A percentile compares a stretch with the other conserved stretches of the same genome.
Evolutionary conservation across 257 asterid species (phyloP).

Genomic region (Penstemon barbatus): DNA sequence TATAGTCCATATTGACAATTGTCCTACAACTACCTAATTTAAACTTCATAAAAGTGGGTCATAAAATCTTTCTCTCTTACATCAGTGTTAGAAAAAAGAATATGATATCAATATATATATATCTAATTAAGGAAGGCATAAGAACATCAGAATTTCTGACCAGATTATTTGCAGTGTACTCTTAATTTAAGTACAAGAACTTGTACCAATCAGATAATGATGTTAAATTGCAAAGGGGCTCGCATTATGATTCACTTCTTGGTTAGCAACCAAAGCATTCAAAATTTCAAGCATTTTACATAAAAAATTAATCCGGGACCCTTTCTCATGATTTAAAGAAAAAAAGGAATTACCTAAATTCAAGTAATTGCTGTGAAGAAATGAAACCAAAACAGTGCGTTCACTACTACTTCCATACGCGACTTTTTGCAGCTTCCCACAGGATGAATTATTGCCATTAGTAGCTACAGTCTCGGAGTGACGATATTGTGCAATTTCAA

Average conservation of each 20-base stretch:
- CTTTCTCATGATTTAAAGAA: not conserved
- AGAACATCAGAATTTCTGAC: not conserved
- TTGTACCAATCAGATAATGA: not conserved
- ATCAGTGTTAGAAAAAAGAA: not conserved
- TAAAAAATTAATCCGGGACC: not conserved
- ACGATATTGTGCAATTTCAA: slow-evolving; percentile 51
- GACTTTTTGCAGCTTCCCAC: slow-evolving; percentile 28
- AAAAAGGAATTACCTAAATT: slow-evolving; percentile 52
- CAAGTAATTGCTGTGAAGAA: slow-evolving; percentile 78
- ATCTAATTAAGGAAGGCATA: not conserved
- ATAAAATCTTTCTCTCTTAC: not conserved
- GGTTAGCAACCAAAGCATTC: not conserved
- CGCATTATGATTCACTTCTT: not conserved
- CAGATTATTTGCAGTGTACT: not conserved
- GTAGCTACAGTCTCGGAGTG: slow-evolving; percentile 30
- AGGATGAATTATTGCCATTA: slow-evolving; percentile 26
- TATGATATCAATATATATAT: not conserved
- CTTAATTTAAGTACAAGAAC: not conserved
- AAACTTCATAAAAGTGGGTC: not conserved
- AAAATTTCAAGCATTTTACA: not conserved
- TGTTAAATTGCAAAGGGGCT: not conserved
- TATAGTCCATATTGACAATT: not conserved
- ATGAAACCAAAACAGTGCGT: slow-evolving; percentile 54
- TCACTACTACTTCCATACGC: slow-evolving; percentile 26
- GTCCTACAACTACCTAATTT: not conserved